phyloP scores from a whole-genome alignment of 2,329 filamentous ascomycete species.

The Verticillium longisporum region DNA sequence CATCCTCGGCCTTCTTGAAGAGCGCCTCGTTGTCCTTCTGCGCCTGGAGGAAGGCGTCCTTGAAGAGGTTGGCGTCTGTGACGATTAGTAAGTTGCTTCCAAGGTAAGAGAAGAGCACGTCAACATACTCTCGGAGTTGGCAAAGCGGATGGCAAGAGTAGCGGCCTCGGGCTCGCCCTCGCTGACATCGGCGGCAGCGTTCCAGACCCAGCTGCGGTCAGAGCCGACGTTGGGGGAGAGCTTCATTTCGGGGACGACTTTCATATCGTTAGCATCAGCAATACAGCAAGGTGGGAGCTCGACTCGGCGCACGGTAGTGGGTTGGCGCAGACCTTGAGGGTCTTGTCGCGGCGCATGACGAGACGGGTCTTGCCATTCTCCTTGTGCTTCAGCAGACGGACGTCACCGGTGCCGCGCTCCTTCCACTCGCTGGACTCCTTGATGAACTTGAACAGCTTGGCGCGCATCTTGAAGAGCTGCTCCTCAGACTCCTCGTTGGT shows the following conservation, averaged over 20 bases:
- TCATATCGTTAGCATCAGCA: conserved; percentile 10
- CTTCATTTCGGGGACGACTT: conserved; percentile 98
- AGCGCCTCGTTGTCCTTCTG: conserved; percentile 92
- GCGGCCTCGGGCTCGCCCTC: conserved; percentile 96
- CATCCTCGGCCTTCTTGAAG: conserved; percentile 49
- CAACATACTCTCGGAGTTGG: conserved; percentile 87
- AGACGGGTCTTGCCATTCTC: conserved; percentile 96
- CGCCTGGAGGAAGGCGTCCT: conserved; percentile 94
- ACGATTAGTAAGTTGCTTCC: conserved; percentile 16
- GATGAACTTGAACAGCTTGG: conserved; percentile 98
- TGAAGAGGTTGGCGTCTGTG: conserved; percentile 90
- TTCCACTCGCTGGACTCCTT: conserved; percentile 93
- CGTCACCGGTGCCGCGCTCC: conserved; percentile 95
- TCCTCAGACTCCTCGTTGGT: conserved; percentile 98
- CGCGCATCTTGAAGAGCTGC: conserved; percentile 98
- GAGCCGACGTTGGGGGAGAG: conserved; percentile 95
- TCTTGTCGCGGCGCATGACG: conserved; percentile 99
- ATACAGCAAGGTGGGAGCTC: background rate
- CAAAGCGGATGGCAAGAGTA: conserved; percentile 94
- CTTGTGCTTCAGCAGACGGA: conserved; percentile 95
- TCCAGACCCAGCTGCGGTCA: conserved; percentile 99
- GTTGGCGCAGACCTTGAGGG: conserved; percentile 99
- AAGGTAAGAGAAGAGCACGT: background rate
- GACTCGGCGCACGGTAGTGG: conserved; percentile 77
- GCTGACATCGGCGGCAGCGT: conserved; percentile 92